Evolutionary conservation across 192 early-diverging fungal species (phyloP), one percentile per base, ranked within the genome.

Genomic region (Spizellomyces punctatus): DNA sequence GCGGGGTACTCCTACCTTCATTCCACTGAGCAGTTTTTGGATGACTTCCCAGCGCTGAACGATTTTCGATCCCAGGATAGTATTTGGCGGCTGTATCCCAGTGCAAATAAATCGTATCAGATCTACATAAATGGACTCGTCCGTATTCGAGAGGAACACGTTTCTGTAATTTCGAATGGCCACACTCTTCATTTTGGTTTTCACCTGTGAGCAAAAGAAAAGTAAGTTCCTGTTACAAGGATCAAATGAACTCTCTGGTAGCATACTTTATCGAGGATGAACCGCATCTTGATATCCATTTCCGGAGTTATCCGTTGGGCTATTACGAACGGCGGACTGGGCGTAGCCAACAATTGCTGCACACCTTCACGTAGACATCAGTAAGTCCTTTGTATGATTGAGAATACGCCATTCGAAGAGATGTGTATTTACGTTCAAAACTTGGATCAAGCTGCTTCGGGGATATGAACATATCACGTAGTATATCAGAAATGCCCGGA

Each of bases 261-360:
- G 14, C 58, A 21, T 61, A 71, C 69, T 48, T 63, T 41, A 46
- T 71, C 59, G 17, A 71, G 56, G 36, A 71, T 71, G 46, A 62
- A 71, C 58, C 69, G 69, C 43, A 71, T 63, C 46, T 71, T 71
- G 27, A 47, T 49, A 43, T 71, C 69, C 69, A 71, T 62, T 14
- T 71, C 69, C 1, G n/a, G 57, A 10, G 69, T 71, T 6, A 71
- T 44, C 19, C 69, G 58, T 48, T 71, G 69, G 14, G 46, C 50
- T 49, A 62, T 62, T 16, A 62, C 12, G 17, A 46, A 62, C 4
- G 69, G 69, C 41, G 19, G 14, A 19, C 58, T 52, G n/a, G 58
- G 69, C 36, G 69, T 71, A 1, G 69, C 69, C n/a, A 71, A 47
- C 21, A 71, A 17, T 41, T 60, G 17, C 8, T 17, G 27, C 17